Conservation (phyloP, 148 eudicot genomes). For the Pharnaceum exiguum region DNA sequence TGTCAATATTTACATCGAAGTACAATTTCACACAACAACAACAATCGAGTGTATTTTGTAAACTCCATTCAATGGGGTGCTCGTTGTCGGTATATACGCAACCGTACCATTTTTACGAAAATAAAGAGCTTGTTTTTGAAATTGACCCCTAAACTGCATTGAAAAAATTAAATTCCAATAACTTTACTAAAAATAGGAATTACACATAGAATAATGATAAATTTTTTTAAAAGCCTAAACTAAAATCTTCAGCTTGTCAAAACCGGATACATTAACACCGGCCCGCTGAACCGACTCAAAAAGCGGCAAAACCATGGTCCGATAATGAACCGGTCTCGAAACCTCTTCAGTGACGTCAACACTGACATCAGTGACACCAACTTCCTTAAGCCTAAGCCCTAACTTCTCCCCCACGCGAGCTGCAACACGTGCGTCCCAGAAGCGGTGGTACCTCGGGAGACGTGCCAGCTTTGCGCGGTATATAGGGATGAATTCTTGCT, state of each 20-base stretch:
- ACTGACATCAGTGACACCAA: slow-evolving; percentile 40
- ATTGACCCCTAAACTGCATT: no score
- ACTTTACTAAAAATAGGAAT: no score
- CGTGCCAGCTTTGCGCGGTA: slow-evolving; percentile 44
- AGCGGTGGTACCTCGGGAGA: slow-evolving; percentile 39
- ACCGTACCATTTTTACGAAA: no score
- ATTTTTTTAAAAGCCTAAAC: no score
- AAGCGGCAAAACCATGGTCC: slow-evolving; percentile 50
- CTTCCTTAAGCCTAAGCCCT: slow-evolving; percentile 44
- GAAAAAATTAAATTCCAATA: no score
- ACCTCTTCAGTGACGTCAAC: slow-evolving; percentile 45
- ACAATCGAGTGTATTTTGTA: no score
- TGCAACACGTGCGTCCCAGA: slow-evolving; percentile 50
- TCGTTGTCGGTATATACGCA: no score
- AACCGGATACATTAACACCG: slow-evolving; percentile 43
- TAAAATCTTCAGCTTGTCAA: slow-evolving; percentile 40
- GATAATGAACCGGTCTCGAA: slow-evolving; percentile 37
- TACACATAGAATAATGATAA: no score
- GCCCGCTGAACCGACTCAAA: slow-evolving; percentile 39
- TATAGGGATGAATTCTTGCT: slow-evolving; percentile 53
- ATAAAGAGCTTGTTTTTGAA: no score
- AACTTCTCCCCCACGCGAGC: slow-evolving; percentile 68
- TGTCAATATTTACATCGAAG: no score
- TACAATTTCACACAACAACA: no score
- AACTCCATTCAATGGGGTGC: no score